These are phyloP conservation scores for Paralagenidium karlingii DNA, from an alignment of 352 stramenopile genomes.

Conservation along the genomic window DNA sequence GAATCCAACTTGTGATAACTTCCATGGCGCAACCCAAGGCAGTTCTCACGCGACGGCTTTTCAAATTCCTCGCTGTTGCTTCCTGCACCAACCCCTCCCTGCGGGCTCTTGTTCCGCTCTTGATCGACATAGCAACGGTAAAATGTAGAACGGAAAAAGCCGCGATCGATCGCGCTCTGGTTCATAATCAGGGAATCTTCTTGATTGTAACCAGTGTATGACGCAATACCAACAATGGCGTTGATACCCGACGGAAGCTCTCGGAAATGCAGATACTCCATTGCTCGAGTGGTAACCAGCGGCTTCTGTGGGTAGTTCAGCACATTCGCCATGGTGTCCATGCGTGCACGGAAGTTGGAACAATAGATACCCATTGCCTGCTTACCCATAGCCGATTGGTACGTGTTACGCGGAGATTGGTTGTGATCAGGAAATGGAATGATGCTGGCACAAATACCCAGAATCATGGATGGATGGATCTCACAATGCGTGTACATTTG, in stretches of 20 bases:
- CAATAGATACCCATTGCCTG: conserved; percentile 99
- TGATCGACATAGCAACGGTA: conserved; percentile 98
- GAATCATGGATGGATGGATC: conserved; percentile 99
- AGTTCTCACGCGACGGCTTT: conserved; percentile 92
- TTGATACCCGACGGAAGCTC: conserved; percentile 99
- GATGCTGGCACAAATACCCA: conserved; percentile 98
- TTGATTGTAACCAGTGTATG: conserved; percentile 95
- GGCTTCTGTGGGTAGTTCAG: conserved; percentile 99
- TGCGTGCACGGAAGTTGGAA: conserved; percentile 97
- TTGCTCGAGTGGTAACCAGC: conserved; percentile 96
- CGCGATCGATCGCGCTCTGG: conserved; percentile 97
- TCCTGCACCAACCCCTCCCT: conserved; percentile 37
- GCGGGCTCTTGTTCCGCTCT: conserved; percentile 76
- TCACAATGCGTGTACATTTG: conserved; percentile 99
- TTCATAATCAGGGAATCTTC: conserved; percentile 99
- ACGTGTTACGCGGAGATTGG: conserved; percentile 99
- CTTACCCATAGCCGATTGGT: conserved; percentile 99
- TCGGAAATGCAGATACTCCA: conserved; percentile 98
- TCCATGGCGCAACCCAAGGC: conserved; percentile 88
- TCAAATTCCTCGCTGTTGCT: conserved; percentile 90
- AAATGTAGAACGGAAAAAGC: conserved; percentile 98
- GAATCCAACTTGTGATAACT: conserved; percentile 99
- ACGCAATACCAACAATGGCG: conserved; percentile 85
- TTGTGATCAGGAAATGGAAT: conserved; percentile 99
- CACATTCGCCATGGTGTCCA: conserved; percentile 99